Base-by-base conservation (phyloP, 78 protist species). In the Dictyostelium firmibasis region DNA sequence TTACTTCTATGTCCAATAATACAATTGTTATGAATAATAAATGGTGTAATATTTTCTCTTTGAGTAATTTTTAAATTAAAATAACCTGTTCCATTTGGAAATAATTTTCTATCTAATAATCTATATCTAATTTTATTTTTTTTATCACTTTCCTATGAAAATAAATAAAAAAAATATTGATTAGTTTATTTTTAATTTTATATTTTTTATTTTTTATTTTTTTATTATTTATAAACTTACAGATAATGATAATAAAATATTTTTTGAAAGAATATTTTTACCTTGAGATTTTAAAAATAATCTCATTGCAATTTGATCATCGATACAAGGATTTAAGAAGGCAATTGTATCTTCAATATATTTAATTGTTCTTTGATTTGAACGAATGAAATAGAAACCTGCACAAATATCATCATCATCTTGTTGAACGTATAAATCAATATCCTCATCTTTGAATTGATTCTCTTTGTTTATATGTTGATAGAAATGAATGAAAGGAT, bases 341-440 rank as follows among this genome's bases (percentile, higher is more conserved):
- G 82, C 3, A 8, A 85, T 92, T 43, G 82, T 62, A 36, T 43
- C 57, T n/a, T 84, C 53, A 72, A 92, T 79, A 60, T 38, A 92
- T 43, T 62, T 62, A 23, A 85, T 92, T 7, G 86, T 92, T 5
- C n/a, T 67, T 25, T 23, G 36, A 92, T 84, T 92, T 23, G 95
- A 84, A 47, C 31, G 18, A 7, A 85, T 85, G 31, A 44, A 92
- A 69, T 85, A 92, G 91, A 92, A 92, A 9, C 95, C 95, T 7
- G 95, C 95, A 82, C 95, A 92, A n/a, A 85, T 43, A 47, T 85
- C 95, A 74, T 92, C 95, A 41, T 92, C 95, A 50, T 92, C 95
- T 44, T 85, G 91, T 16, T 92, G 95, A 33, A 83, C 69, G 14
- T 64, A 60, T 23, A 92, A 53, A 82, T 92, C 95, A 3, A 92